A percentile compares a stretch with the other conserved stretches of the same genome.
Evolutionary conservation across 176 grass and related monocot species (phyloP).

Genomic region (Bromus sterilis): DNA sequence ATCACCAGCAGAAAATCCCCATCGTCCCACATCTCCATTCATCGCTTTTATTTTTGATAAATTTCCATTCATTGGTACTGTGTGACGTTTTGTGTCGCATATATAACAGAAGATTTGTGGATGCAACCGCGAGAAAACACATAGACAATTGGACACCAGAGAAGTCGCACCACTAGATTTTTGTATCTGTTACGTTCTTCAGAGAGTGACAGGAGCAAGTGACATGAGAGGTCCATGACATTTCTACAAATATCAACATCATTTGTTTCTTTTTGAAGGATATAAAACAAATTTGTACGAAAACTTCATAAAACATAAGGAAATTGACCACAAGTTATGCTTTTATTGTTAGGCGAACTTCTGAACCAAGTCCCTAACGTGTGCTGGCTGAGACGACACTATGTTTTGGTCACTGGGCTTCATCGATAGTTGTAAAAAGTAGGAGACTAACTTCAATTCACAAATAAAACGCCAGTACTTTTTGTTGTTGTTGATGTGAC

Average conservation of each 20-base stretch:
- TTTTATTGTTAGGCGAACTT: too few species aligned
- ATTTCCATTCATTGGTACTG: too few species aligned
- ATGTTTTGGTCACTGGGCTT: too few species aligned
- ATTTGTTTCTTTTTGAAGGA: background rate
- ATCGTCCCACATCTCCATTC: background rate
- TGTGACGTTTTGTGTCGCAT: background rate
- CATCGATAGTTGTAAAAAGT: too few species aligned
- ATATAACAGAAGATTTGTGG: background rate
- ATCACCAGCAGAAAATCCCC: background rate
- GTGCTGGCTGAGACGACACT: too few species aligned
- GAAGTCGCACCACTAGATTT: background rate
- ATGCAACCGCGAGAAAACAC: background rate
- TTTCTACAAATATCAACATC: background rate
- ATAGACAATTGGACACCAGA: background rate
- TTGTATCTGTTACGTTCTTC: background rate
- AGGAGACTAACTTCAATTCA: too few species aligned
- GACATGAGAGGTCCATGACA: background rate
- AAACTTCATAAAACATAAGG: background rate
- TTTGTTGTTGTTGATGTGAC: too few species aligned
- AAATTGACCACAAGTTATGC: background rate
- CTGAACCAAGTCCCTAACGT: too few species aligned
- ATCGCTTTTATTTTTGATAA: too few species aligned
- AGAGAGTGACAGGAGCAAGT: background rate
- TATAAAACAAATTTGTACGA: background rate
- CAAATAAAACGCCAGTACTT: too few species aligned